A percentile compares a stretch with the other conserved stretches of the same genome.
Evolutionary conservation across 2,329 filamentous ascomycete genomes (phyloP).

Genomic region (Talaromyces piceae): DNA sequence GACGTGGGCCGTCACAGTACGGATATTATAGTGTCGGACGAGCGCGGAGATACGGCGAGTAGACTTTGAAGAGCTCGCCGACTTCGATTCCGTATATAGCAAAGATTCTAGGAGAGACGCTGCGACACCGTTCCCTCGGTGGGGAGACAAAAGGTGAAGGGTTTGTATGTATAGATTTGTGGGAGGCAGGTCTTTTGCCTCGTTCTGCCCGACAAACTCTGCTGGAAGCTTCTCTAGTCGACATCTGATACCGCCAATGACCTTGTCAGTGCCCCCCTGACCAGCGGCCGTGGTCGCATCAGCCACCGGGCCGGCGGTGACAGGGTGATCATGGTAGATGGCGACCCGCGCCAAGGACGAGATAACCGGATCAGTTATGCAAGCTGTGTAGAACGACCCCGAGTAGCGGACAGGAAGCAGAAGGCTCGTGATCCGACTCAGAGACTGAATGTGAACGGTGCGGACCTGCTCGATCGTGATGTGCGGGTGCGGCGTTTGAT

Average conservation of each 20-base stretch:
- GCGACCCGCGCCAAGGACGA: constrained; percentile 53
- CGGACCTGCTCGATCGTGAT: constrained; percentile 48
- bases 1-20: constrained; percentile 53
- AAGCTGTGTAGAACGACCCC: constrained; percentile 54
- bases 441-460: constrained; percentile 46
- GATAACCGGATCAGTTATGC: constrained; percentile 47
- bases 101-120: constrained; percentile 45
- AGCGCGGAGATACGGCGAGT: constrained; percentile 24
- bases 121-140: constrained; percentile 51
- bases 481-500: constrained; percentile 38
- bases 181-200: constrained; percentile 13
- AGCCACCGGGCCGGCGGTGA: constrained; percentile 18
- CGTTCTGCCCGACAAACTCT: constrained; percentile 11
- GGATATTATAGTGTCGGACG: constrained; percentile 44
- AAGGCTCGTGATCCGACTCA: constrained; percentile 51
- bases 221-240: constrained; percentile 32
- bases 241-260: constrained; percentile 44
- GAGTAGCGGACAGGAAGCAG: constrained; percentile 57
- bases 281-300: constrained; percentile 9
- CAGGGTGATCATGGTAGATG: constrained; percentile 46
- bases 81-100: constrained; percentile 19
- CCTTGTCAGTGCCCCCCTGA: constrained; percentile 31
- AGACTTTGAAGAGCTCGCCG: constrained; percentile 7
- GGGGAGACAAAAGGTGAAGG: constrained; percentile 52
- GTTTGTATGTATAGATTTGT: constrained; percentile 55